Evolutionary conservation across 2,329 filamentous ascomycete genomes (phyloP), one percentile per base, ranked within the genome.

Genomic region (Orbilia blumenaviensis): DNA sequence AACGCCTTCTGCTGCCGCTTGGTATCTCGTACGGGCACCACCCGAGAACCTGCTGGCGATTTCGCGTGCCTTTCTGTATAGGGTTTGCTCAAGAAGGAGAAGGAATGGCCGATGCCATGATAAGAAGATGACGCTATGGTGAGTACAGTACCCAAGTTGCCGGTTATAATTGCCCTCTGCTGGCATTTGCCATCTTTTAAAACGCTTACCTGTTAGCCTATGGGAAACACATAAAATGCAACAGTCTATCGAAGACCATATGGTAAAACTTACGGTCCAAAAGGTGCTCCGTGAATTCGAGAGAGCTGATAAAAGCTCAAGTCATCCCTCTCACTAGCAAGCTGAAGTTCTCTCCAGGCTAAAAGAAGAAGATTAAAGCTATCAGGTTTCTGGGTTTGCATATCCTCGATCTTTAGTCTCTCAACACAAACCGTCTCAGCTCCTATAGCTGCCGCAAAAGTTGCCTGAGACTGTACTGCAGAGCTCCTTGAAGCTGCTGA

Each of bases 21-120:
- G n/a, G 25, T 78, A 80, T 42, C 60, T 79, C 25, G 63, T 50
- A 14, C 60, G 67, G 36, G 78, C 64, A 5, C 64, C 44, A 12
- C 74, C 79, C 12, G 69, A 78, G 50, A 80, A 80, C 29, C 52
- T 69, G 10, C 23, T 61, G 12, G 78, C 79, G 32, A 77, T 78
- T 9, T 42, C 61, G 7, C 46, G 36, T 3, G 79, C 78, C 50
- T 78, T 77, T 10, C 6, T 14, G 21, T 62, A 60, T 27, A 79
- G 32, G 2, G 32, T 73, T 74, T 79, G 79, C 78, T 81, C 80
- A 14, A 81, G 42, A 54, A 82, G 78, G 21, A 72, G 42, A 41
- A 81, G 48, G 44, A 81, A 81, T 16, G 80, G 80, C n/a, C 81
- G 76, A 77, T 81, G 81, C 81, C 81, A 81, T 29, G 80, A 78